A percentile compares a stretch with the other conserved stretches of the same genome.
Conservation (phyloP, 495 filamentous ascomycete species). For the Thozetella sp. region DNA sequence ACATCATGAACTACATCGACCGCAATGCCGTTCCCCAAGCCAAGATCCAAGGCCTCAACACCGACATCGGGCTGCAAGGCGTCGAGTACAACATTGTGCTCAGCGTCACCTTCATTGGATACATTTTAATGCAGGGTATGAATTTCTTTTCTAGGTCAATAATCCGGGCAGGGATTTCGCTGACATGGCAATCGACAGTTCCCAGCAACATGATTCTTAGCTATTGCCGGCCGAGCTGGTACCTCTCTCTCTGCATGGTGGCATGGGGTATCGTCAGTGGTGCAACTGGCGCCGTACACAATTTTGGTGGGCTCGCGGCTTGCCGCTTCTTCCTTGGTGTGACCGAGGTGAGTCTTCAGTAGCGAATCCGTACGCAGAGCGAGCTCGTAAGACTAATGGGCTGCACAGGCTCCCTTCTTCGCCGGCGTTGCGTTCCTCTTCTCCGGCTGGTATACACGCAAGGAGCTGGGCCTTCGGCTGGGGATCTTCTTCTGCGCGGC, state of each 20-base stretch:
- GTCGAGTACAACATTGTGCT: background rate
- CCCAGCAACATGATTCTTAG: background rate
- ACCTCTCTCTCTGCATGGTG: background rate
- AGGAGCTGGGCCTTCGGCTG: conserved; percentile 39
- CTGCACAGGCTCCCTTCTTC: conserved; percentile 38
- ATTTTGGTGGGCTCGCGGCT: background rate
- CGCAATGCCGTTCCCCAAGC: background rate
- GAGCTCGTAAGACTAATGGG: conserved; percentile 4
- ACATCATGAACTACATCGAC: background rate
- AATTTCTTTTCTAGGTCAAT: background rate
- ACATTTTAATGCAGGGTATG: background rate
- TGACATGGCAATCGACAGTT: background rate
- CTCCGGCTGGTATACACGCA: conserved; percentile 42
- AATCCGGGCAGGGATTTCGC: background rate
- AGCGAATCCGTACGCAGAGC: background rate
- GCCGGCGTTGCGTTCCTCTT: conserved; percentile 32
- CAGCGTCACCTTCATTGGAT: background rate
- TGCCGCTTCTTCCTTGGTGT: conserved; percentile 35
- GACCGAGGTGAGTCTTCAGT: background rate
- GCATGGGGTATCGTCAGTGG: background rate
- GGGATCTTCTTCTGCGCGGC: conserved; percentile 16
- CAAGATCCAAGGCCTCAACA: background rate
- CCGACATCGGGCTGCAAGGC: background rate
- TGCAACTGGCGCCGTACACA: background rate
- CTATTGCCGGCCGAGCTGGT: background rate